Evolutionary conservation across 306 rosid species (phyloP).

Genomic region (Sicyos edulis): DNA sequence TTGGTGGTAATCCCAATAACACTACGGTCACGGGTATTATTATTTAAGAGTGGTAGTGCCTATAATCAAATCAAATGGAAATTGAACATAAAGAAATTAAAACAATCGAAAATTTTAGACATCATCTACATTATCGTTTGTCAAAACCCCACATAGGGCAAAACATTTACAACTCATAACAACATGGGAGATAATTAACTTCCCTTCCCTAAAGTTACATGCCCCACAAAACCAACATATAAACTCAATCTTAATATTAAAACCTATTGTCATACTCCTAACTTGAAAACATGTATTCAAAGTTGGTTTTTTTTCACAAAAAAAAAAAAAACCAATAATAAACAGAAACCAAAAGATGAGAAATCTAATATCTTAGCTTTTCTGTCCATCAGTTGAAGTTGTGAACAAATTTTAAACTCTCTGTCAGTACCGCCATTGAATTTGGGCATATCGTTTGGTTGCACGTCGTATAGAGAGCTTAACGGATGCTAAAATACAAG

Average conservation of each 20-base stretch:
- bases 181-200: slow-evolving; percentile 7
- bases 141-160: slow-evolving; percentile 11
- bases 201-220: slow-evolving; percentile 15
- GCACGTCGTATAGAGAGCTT: background rate
- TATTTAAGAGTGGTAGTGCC: too few species aligned
- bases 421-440: background rate
- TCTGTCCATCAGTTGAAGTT: slow-evolving; percentile 7
- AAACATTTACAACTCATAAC: slow-evolving; percentile 21
- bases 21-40: too few species aligned
- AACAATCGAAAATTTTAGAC: slow-evolving; percentile 8
- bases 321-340: background rate
- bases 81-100: background rate
- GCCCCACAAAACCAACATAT: slow-evolving; percentile 16
- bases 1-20: too few species aligned
- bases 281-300: background rate
- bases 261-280: slow-evolving; percentile 11
- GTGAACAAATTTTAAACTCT: background rate
- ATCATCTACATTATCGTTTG: background rate
- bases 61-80: background rate
- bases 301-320: background rate
- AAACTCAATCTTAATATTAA: slow-evolving; percentile 8
- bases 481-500: background rate
- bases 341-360: background rate
- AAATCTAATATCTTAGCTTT: background rate
- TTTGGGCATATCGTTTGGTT: background rate